Percentiles rank a stretch among this genome's conserved stretches.
Evolutionary conservation across 2,329 filamentous ascomycete genomes (phyloP).

Genomic region (Aspergillus sojae): DNA sequence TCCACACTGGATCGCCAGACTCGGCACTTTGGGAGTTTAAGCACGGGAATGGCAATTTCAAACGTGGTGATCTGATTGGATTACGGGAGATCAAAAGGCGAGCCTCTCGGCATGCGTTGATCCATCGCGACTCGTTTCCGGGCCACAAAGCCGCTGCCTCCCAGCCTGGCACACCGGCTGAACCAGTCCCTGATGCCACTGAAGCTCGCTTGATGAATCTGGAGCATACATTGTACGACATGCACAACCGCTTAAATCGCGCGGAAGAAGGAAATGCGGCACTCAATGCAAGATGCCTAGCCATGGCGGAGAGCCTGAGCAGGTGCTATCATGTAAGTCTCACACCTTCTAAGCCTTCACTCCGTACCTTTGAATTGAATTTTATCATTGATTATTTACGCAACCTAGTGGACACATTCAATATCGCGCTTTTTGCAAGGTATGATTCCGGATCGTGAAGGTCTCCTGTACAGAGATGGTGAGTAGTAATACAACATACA

Average conservation of each 20-base stretch:
- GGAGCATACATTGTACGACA: slow-evolving; percentile 81
- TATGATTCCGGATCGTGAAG: slow-evolving; percentile 74
- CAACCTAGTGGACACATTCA: slow-evolving; percentile 74
- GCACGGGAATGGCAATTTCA: slow-evolving; percentile 96
- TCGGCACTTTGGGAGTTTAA: slow-evolving; percentile 98
- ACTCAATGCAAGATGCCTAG: slow-evolving; percentile 78
- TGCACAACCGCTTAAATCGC: slow-evolving; percentile 73
- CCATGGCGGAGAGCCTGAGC: slow-evolving; percentile 76
- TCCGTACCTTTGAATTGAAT: not conserved
- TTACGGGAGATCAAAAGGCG: slow-evolving; percentile 93
- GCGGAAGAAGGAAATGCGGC: slow-evolving; percentile 81
- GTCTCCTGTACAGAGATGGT: slow-evolving; percentile 80
- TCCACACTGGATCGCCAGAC: slow-evolving; percentile 91
- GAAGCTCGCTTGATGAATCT: slow-evolving; percentile 75
- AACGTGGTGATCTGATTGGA: slow-evolving; percentile 86
- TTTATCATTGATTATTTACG: not conserved
- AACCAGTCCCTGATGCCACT: slow-evolving; percentile 76
- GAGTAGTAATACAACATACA: slow-evolving; percentile 39
- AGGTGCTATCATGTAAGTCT: slow-evolving; percentile 67
- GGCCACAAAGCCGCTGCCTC: slow-evolving; percentile 73
- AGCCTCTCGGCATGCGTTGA: slow-evolving; percentile 87
- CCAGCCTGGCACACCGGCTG: slow-evolving; percentile 81
- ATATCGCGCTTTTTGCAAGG: slow-evolving; percentile 74
- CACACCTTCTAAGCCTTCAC: not conserved
- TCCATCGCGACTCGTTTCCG: slow-evolving; percentile 87